Conservation (phyloP, 2,329 filamentous ascomycete genomes). For the Dissoconium aciculare region DNA sequence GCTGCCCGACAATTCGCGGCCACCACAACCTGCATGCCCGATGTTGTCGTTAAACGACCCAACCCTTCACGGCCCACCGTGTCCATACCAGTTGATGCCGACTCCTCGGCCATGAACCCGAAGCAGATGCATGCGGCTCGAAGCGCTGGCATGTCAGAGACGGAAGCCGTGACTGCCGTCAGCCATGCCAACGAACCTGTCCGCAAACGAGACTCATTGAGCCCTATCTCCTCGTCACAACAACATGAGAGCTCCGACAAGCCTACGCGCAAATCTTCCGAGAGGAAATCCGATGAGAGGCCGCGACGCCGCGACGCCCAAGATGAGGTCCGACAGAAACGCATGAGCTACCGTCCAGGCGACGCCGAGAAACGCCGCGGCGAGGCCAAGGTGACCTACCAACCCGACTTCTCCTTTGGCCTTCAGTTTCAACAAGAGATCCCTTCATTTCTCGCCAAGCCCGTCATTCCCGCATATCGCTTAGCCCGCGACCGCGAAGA, state of each 20-base stretch:
- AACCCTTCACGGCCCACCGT: too few relatives aligned
- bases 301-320: not conserved
- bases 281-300: too few relatives aligned
- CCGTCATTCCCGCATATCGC: too few relatives aligned
- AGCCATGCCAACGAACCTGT: not conserved
- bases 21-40: conserved; percentile 8
- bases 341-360: not conserved
- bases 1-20: conserved; percentile 10
- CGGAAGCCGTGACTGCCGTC: not conserved
- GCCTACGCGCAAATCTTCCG: too few relatives aligned
- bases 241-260: too few relatives aligned
- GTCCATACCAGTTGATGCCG: not conserved
- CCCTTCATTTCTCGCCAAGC: too few relatives aligned
- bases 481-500: too few relatives aligned
- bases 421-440: too few relatives aligned
- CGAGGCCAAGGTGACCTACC: too few relatives aligned
- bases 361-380: not conserved
- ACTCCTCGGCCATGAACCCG: conserved; percentile 1
- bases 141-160: conserved; percentile 1
- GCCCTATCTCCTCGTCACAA: too few relatives aligned
- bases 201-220: not conserved
- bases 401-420: too few relatives aligned
- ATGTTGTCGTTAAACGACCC: too few relatives aligned
- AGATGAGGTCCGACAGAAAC: not conserved
- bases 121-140: conserved; percentile 1